phyloP scores from a whole-genome alignment of 164 flowering plant genomes.

The Nelumbo lutea region DNA sequence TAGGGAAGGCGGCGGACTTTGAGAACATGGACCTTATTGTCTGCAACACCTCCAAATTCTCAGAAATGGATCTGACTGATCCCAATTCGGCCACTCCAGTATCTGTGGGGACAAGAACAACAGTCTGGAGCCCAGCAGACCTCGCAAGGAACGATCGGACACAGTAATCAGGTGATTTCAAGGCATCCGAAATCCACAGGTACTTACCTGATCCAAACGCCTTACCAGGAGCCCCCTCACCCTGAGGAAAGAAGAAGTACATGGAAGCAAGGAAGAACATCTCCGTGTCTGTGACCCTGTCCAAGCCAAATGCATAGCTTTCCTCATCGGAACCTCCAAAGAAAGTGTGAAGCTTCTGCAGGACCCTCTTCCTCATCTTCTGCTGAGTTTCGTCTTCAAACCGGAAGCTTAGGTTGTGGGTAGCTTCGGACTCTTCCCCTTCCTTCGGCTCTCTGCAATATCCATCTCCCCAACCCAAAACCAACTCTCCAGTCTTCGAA shows the following conservation, averaged over 20 bases:
- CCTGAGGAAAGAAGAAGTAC: conserved; percentile 86
- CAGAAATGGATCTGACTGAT: conserved; percentile 65
- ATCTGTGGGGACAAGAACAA: conserved; percentile 79
- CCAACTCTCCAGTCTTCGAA: conserved; percentile 67
- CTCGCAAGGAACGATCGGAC: conserved; percentile 72
- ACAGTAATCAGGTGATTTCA: conserved; percentile 65
- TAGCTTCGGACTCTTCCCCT: conserved; percentile 57
- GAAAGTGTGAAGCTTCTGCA: conserved; percentile 66
- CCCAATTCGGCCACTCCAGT: conserved; percentile 91
- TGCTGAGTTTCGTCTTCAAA: conserved; percentile 64
- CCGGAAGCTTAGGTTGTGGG: conserved; percentile 25
- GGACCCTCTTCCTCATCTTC: conserved; percentile 76
- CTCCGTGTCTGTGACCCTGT: conserved; percentile 84
- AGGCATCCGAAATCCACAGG: conserved; percentile 59
- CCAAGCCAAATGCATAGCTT: conserved; percentile 67
- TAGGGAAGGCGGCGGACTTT: conserved; percentile 9
- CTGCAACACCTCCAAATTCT: conserved; percentile 53
- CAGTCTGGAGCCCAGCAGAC: conserved; percentile 80
- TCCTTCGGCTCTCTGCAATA: conserved; percentile 81
- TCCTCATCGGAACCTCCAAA: conserved; percentile 91
- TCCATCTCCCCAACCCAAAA: conserved; percentile 96
- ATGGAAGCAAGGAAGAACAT: conserved; percentile 93
- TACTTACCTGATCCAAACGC: conserved; percentile 63
- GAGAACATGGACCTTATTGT: conserved; percentile 52
- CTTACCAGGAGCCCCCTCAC: conserved; percentile 88